A percentile compares a stretch with the other conserved stretches of the same genome.
phyloP scores from a whole-genome alignment of 495 filamentous ascomycete species.

The Glonium stellatum region DNA sequence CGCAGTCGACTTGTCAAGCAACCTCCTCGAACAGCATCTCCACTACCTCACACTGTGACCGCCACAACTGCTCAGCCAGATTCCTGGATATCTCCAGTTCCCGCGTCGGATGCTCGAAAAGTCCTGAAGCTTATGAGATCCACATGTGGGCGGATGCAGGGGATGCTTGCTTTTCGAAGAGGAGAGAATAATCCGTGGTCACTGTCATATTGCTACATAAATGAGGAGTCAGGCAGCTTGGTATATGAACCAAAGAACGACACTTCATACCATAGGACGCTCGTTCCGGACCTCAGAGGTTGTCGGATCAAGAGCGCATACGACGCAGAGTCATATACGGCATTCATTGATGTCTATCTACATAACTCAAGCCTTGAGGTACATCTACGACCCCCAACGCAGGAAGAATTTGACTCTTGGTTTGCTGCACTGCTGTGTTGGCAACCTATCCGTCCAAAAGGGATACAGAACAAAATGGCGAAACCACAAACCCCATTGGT shows the following conservation, averaged over 20 bases:
- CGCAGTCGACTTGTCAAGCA: constrained; percentile 26
- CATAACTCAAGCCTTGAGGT: constrained; percentile 62
- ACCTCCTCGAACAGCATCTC: constrained; percentile 20
- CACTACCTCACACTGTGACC: constrained; percentile 16
- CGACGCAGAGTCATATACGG: constrained; percentile 53
- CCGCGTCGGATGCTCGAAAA: constrained; percentile 54
- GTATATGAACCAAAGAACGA: constrained; percentile 58
- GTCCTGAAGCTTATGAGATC: constrained; percentile 62
- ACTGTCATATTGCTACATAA: constrained; percentile 56
- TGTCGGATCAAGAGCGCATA: constrained; percentile 63
- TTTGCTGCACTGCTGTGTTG: constrained; percentile 88
- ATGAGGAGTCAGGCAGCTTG: constrained; percentile 57
- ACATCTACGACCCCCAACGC: constrained; percentile 64
- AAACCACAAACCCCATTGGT: constrained; percentile 50
- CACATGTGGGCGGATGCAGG: constrained; percentile 62
- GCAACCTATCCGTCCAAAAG: constrained; percentile 78
- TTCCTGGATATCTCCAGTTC: constrained; percentile 43
- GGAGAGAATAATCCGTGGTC: constrained; percentile 51
- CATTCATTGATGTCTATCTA: constrained; percentile 75
- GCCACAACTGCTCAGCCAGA: constrained; percentile 27
- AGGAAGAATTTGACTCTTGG: constrained; percentile 81
- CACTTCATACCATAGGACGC: constrained; percentile 48
- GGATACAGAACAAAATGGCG: constrained; percentile 65
- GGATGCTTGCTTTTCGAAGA: constrained; percentile 57
- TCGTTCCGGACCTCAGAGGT: constrained; percentile 77